Evolutionary conservation across 331 rosid genomes (phyloP), one percentile per base, ranked within the genome.

Genomic region (Quercus lobata): DNA sequence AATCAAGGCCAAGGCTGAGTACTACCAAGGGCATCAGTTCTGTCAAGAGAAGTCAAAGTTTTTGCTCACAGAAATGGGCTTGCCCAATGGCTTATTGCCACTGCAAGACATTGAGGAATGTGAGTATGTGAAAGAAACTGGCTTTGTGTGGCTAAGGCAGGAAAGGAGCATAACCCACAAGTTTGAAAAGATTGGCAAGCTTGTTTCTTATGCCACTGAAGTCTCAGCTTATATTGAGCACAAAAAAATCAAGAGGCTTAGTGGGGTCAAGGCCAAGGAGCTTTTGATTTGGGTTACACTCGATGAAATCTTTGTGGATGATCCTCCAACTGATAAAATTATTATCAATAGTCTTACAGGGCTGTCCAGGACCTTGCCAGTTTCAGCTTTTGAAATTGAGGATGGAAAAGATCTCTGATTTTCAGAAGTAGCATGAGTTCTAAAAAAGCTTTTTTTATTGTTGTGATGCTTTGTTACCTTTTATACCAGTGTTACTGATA

Each of bases 131-230:
- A 77, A 81, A 32, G 92, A 91, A 16, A 81, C 87, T 0, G 98
- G 97, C 9, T 91, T 89, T 22, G 97, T 92, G 49, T 94, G 98
- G 98, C 87, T 94, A 9, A 94, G 87, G 86, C 97, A 94, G 78
- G 91, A 91, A 80, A 88, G 89, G 80, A 81, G 61, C 57, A 25
- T 1, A 0, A 89, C 88, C 44, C 98, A 95, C 93, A 93, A 90
- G 82, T 95, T 93, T 19, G 91, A 95, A 0, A 86, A 93, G 85
- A 86, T 95, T 10, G 96, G 93, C 25, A 95, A 77, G 85, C 88
- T 76, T 1, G 94, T 86, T 2, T 62, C 87, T 0, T 95, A 91
- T 53, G 97, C 84, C 1, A 52, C 92, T 0, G 94, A 92, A 57
- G 97, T 95, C 5, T 92, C 96, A 1, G 98, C 97, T 12, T 14